Conservation (phyloP, 768 basidiomycete genomes). For the Termitomyces heimii region DNA sequence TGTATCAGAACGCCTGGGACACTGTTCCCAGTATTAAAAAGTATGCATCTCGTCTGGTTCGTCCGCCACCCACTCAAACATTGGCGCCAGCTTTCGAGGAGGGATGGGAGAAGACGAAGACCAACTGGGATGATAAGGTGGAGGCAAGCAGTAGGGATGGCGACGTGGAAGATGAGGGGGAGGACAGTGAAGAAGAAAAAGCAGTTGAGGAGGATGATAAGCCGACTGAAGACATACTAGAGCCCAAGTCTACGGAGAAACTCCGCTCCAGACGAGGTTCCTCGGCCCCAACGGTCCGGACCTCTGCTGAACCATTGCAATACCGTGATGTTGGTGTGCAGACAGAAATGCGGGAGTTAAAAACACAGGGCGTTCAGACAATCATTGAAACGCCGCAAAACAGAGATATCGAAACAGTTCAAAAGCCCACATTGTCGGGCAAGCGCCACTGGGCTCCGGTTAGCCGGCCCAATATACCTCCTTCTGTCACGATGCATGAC, state of each 20-base stretch:
- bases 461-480: constrained; percentile 15
- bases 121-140: constrained; percentile 46
- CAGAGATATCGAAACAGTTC: constrained; percentile 5
- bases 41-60: constrained; percentile 59
- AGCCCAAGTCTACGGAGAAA: constrained; percentile 24
- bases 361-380: constrained; percentile 58
- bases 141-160: constrained; percentile 78
- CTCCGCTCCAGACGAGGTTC: constrained; percentile 29
- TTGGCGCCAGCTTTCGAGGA: constrained; percentile 48
- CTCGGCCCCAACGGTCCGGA: constrained; percentile 27
- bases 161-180: constrained; percentile 73
- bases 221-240: constrained; percentile 29
- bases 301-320: constrained; percentile 36
- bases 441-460: constrained; percentile 25
- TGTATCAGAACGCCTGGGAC: constrained; percentile 85
- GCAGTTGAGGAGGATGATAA: constrained; percentile 15
- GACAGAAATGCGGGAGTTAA: constrained; percentile 50
- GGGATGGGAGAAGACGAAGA: constrained; percentile 27
- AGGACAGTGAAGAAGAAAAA: constrained; percentile 38
- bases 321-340: constrained; percentile 71
- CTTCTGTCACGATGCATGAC: constrained; percentile 19
- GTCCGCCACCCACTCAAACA: constrained; percentile 36
- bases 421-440: constrained; percentile 13
- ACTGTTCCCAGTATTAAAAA: constrained; percentile 70
- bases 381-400: constrained; percentile 17